A percentile compares a stretch with the other conserved stretches of the same genome.
These are phyloP conservation scores for Quercus dentata DNA, from an alignment of 306 rosid species.

Conservation along the genomic window DNA sequence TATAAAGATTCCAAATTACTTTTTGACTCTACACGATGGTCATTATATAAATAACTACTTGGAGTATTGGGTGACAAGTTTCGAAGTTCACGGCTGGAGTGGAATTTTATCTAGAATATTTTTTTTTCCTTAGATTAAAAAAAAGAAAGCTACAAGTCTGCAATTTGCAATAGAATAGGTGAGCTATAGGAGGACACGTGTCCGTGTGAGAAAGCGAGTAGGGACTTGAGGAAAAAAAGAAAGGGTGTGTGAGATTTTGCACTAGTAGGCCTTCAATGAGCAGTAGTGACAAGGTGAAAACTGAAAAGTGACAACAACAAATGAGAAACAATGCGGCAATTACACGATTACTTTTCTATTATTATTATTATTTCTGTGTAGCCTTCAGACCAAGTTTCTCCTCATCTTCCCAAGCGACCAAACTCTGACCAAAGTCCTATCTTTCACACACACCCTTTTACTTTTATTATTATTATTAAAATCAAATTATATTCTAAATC, in stretches of 20 bases:
- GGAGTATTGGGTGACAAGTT: accelerated
- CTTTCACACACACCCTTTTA: not conserved
- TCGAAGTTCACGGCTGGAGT: no score
- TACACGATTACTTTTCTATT: not conserved
- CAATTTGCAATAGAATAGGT: no score
- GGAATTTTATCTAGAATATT: no score
- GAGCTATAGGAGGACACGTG: not conserved
- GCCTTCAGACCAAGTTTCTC: not conserved
- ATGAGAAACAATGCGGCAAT: not conserved
- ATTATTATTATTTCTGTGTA: not conserved
- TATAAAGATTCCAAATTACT: no score
- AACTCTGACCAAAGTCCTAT: not conserved
- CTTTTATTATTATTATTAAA: no score
- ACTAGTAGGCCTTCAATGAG: not conserved
- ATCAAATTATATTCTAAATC: no score
- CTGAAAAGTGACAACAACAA: not conserved
- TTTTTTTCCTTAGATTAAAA: no score
- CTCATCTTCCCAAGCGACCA: slow-evolving; percentile 5
- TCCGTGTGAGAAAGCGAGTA: slow-evolving; percentile 3
- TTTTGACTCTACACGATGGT: accelerated
- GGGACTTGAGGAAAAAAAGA: not conserved
- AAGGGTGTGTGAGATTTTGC: not conserved
- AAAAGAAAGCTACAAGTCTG: not conserved
- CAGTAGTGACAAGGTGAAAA: not conserved
- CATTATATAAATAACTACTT: no score